Evolutionary conservation across 306 rosid species (phyloP), one percentile per base, ranked within the genome.

Genomic region (Castanopsis chinensis): DNA sequence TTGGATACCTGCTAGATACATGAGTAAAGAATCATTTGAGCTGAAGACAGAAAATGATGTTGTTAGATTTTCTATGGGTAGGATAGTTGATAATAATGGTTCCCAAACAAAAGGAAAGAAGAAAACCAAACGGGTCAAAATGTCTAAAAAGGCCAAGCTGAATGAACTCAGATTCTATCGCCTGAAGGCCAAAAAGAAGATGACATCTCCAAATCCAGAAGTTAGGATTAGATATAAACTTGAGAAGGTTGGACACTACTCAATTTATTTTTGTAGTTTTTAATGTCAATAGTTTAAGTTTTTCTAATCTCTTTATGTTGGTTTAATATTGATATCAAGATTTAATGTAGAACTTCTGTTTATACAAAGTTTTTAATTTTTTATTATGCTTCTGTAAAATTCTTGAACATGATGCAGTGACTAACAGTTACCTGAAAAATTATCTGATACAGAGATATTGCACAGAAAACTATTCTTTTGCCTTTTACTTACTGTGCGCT

Each of bases 211-310:
- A 73, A 94, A 92, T 80, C 97, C 98, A 37, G 92, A 86, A 87
- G 97, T 94, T 84, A 86, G 98, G 87, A 94, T 94, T 69, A 78
- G 89, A 81, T 94, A 94, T 89, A 91, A 89, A 76, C 92, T 92
- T 58, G 97, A 79, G 72, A 94, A 94, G 97, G 97, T 94, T 77
- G 52, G 83, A 32, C 49, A 56, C 49, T 49, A 21, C 28, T 20
- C 13, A 17, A 76, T 78, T 55, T 41, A 28, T 37, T 43, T 64
- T 18, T 25, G 17, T 61, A 43, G 15, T 52, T 55, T 65, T 71
- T 15, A 13, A 19, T 20, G 73, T 69, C 82, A 41, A 8, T 41
- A 8, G 45, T 45, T 70, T 83, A 59, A 14, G 14, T 27, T 20
- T 65, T n/a, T 28, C 25, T 25, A 30, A 30, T 23, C 55, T 27